A percentile compares a stretch with the other conserved stretches of the same genome.
Evolutionary conservation across 1,139 yeast genomes (phyloP).

Genomic region (Suhomyces wounanorum): DNA sequence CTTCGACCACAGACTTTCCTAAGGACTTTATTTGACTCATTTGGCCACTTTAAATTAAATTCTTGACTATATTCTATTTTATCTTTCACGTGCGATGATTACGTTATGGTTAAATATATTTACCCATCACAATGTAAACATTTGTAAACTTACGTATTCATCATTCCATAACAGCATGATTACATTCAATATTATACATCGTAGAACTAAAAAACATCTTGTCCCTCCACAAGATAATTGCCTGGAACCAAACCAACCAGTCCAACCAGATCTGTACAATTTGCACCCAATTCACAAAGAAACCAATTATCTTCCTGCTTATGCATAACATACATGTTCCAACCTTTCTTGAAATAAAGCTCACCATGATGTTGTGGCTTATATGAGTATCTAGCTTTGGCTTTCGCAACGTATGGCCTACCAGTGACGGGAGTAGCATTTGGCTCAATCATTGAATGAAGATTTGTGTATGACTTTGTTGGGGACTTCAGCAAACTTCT

Average conservation of each 20-base stretch:
- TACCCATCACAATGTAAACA: not conserved
- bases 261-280: slow-evolving; percentile 48
- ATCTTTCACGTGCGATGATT: not conserved
- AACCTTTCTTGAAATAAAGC: slow-evolving; percentile 70
- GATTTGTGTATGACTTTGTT: slow-evolving; percentile 34
- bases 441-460: slow-evolving; percentile 30
- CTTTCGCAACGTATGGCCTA: slow-evolving; percentile 57
- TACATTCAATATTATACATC: not conserved
- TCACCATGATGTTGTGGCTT: slow-evolving; percentile 81
- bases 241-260: slow-evolving; percentile 79
- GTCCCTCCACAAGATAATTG: slow-evolving; percentile 53
- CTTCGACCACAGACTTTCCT: slow-evolving; percentile 12
- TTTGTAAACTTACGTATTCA: not conserved
- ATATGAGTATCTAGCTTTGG: slow-evolving; percentile 71
- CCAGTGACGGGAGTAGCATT: slow-evolving; percentile 42
- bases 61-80: not conserved
- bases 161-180: not conserved
- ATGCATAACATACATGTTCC: slow-evolving; percentile 66
- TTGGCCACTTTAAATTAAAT: not conserved
- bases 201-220: slow-evolving; percentile 13
- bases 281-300: slow-evolving; percentile 70
- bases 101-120: not conserved
- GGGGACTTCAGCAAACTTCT: slow-evolving; percentile 16
- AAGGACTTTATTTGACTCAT: slow-evolving; percentile 7
- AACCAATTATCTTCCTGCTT: slow-evolving; percentile 92